Evolutionary conservation across 192 early-diverging fungal genomes (phyloP).

Genomic region (Coemansia sp.): DNA sequence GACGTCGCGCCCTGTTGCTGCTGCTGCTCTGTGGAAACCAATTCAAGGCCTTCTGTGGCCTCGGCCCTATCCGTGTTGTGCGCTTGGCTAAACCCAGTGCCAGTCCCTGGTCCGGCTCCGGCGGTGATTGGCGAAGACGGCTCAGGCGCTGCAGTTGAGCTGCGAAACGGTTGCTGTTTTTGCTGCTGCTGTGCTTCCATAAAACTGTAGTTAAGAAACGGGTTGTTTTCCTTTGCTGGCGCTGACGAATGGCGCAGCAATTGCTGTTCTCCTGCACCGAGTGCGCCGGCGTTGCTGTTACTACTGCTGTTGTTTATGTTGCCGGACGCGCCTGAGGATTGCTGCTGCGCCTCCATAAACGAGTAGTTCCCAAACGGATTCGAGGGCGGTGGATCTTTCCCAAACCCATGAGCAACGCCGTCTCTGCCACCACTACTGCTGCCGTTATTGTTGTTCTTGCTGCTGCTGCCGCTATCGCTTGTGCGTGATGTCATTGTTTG

Average conservation of each 20-base stretch:
- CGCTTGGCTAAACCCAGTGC: no score
- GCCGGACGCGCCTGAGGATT: background rate
- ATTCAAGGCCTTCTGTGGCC: no score
- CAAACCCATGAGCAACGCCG: background rate
- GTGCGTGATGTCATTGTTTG: background rate
- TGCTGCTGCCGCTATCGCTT: background rate
- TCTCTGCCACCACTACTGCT: background rate
- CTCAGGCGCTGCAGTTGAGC: background rate
- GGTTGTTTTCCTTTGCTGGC: slow-evolving; percentile 13
- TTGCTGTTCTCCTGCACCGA: background rate
- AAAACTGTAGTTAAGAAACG: slow-evolving; percentile 52
- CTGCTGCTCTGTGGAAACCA: no score
- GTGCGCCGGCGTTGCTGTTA: no score
- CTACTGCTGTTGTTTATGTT: slow-evolving; percentile 9
- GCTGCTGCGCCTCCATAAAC: slow-evolving; percentile 45
- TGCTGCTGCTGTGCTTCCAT: slow-evolving; percentile 35
- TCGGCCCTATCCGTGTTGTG: no score
- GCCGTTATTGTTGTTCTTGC: background rate
- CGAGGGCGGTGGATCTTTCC: slow-evolving; percentile 9
- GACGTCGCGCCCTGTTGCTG: no score
- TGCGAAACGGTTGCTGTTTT: background rate
- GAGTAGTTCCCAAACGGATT: slow-evolving; percentile 57
- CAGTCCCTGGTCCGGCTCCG: background rate
- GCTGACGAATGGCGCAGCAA: background rate
- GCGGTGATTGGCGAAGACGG: background rate